Evolutionary conservation across 2,329 filamentous ascomycete species (phyloP).

Genomic region (Mollisia scopiformis): DNA sequence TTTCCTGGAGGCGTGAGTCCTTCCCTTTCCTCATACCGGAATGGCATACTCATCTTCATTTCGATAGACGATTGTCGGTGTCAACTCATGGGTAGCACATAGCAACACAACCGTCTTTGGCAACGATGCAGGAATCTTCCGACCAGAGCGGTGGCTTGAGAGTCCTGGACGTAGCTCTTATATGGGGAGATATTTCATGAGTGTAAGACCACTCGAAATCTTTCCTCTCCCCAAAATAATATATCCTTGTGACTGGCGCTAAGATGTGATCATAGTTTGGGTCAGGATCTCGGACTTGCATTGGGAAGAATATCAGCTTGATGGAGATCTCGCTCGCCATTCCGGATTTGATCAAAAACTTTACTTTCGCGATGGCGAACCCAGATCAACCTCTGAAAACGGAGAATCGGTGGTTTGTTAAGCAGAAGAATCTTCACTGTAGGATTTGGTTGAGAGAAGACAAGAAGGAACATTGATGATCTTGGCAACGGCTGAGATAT

Average conservation of each 20-base stretch:
- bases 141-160: conserved; percentile 46
- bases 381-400: conserved; percentile 40
- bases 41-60: not conserved
- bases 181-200: conserved; percentile 8
- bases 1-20: conserved; percentile 43
- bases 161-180: conserved; percentile 16
- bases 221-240: too few species aligned
- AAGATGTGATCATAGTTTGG: conserved; percentile 40
- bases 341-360: conserved; percentile 37
- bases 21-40: not conserved
- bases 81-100: conserved; percentile 43
- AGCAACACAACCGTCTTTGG: conserved; percentile 39
- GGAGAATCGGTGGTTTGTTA: conserved; percentile 43
- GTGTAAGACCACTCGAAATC: not conserved
- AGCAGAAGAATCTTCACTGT: conserved; percentile 30
- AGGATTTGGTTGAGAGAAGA: not conserved
- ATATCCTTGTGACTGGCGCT: too few species aligned
- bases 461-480: not conserved
- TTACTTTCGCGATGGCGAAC: conserved; percentile 33
- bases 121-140: conserved; percentile 40
- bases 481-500: not conserved
- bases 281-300: conserved; percentile 32
- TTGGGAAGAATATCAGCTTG: conserved; percentile 42
- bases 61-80: conserved; percentile 29
- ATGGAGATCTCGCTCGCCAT: conserved; percentile 43